A percentile compares a stretch with the other conserved stretches of the same genome.
phyloP scores from a whole-genome alignment of 768 basidiomycete genomes.

The Lactarius sanguifluus region DNA sequence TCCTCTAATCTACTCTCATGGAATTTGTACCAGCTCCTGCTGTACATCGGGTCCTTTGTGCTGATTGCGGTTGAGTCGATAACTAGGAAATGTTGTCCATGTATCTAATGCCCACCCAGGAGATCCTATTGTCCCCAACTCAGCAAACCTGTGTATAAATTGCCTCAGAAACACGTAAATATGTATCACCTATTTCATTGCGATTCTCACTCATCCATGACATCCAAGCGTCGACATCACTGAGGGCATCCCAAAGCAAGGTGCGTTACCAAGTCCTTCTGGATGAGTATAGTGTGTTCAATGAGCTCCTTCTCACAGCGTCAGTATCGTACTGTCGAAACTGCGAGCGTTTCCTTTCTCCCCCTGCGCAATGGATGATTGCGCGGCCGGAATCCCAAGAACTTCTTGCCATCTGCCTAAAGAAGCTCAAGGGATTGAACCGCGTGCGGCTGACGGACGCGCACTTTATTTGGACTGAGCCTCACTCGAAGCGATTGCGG shows the following conservation, averaged over 20 bases:
- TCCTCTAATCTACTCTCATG: slow-evolving; percentile 45
- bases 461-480: slow-evolving; percentile 99
- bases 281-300: not conserved
- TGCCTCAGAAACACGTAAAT: slow-evolving; percentile 85
- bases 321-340: slow-evolving; percentile 92
- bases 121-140: slow-evolving; percentile 86
- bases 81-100: slow-evolving; percentile 4
- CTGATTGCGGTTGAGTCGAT: slow-evolving; percentile 70
- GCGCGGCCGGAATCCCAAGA: slow-evolving; percentile 91
- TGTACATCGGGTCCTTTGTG: slow-evolving; percentile 81
- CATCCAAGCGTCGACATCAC: slow-evolving; percentile 85
- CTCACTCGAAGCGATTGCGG: slow-evolving; percentile 89
- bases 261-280: slow-evolving; percentile 40
- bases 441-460: slow-evolving; percentile 98
- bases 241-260: slow-evolving; percentile 95
- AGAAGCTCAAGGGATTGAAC: slow-evolving; percentile 89
- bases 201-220: not conserved
- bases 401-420: slow-evolving; percentile 89
- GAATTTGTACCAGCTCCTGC: slow-evolving; percentile 76
- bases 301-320: slow-evolving; percentile 44
- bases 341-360: slow-evolving; percentile 93
- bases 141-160: slow-evolving; percentile 86
- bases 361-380: slow-evolving; percentile 82
- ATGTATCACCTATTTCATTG: not conserved
- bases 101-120: slow-evolving; percentile 43